Conservation (phyloP, 352 stramenopile species). For the Halophytophthora polymorphica region DNA sequence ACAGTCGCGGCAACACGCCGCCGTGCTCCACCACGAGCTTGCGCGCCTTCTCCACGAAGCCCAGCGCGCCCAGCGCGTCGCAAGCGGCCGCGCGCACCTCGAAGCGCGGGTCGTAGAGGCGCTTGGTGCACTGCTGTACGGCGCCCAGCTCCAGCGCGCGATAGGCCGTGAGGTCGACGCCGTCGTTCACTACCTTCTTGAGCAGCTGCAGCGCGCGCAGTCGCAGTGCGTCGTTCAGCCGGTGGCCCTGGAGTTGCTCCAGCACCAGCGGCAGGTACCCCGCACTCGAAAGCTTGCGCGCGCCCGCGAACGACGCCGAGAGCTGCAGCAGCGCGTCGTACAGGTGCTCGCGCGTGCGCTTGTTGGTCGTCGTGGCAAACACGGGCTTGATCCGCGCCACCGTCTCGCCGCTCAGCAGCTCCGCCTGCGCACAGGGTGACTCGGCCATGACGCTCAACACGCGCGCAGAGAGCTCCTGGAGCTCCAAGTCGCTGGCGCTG, state of each 20-base stretch:
- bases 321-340: constrained; percentile 54
- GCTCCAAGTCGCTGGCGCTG: constrained; percentile 27
- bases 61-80: constrained; percentile 48
- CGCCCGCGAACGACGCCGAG: constrained; percentile 39
- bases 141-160: constrained; percentile 52
- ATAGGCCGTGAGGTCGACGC: constrained; percentile 39
- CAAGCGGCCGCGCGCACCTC: constrained; percentile 50
- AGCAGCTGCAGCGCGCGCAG: constrained; percentile 56
- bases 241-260: constrained; percentile 35
- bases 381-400: constrained; percentile 36
- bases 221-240: constrained; percentile 30
- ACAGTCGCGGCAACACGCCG: constrained; percentile 51
- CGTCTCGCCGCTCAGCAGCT: constrained; percentile 40
- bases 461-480: constrained; percentile 48
- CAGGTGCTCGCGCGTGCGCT: constrained; percentile 32
- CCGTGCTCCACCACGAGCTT: constrained; percentile 50
- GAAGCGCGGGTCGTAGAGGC: constrained; percentile 35
- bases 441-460: constrained; percentile 58
- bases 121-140: constrained; percentile 38
- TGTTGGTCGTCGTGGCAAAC: constrained; percentile 32
- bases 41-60: constrained; percentile 58
- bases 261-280: constrained; percentile 55
- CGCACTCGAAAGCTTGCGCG: constrained; percentile 38
- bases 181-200: constrained; percentile 68
- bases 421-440: constrained; percentile 34